These are phyloP conservation scores for Raddia distichophylla DNA, from an alignment of 176 grass and related monocot species.

Conservation along the genomic window DNA sequence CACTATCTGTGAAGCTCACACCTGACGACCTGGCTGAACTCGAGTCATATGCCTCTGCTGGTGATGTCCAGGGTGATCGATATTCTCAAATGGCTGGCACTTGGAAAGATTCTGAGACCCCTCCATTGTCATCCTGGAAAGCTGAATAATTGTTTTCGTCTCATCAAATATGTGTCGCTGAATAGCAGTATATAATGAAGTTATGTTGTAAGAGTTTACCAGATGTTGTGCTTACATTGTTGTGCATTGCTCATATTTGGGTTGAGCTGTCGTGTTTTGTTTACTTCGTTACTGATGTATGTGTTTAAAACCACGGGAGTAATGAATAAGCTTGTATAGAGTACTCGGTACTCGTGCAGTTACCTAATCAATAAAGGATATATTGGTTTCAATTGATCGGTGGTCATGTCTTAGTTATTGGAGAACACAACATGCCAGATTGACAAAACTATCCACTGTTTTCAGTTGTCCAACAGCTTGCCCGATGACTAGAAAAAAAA, in stretches of 20 bases:
- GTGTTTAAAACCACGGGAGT: neutral
- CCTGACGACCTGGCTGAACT: slow-evolving; percentile 52
- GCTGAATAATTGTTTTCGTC: neutral
- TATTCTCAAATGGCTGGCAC: slow-evolving; percentile 14
- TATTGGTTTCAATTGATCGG: neutral
- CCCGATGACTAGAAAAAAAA: too few species aligned
- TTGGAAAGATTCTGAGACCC: slow-evolving; percentile 50
- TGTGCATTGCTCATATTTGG: too few species aligned
- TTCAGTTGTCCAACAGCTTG: too few species aligned
- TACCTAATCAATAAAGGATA: neutral
- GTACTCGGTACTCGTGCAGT: neutral
- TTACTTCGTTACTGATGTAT: too few species aligned
- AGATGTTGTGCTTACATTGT: too few species aligned
- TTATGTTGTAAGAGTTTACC: too few species aligned
- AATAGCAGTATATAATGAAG: too few species aligned
- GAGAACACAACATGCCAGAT: too few species aligned
- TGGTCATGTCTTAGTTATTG: neutral
- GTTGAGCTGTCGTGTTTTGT: too few species aligned
- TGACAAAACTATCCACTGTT: too few species aligned
- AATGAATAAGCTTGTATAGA: neutral
- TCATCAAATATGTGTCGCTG: neutral
- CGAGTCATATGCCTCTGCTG: slow-evolving; percentile 25
- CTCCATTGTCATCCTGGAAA: slow-evolving; percentile 45
- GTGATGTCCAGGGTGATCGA: slow-evolving; percentile 29
- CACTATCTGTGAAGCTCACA: slow-evolving; percentile 44